Evolutionary conservation across 805 yeast species (phyloP), one percentile per base, ranked within the genome.

Genomic region (Kodamaea kakaduensis): DNA sequence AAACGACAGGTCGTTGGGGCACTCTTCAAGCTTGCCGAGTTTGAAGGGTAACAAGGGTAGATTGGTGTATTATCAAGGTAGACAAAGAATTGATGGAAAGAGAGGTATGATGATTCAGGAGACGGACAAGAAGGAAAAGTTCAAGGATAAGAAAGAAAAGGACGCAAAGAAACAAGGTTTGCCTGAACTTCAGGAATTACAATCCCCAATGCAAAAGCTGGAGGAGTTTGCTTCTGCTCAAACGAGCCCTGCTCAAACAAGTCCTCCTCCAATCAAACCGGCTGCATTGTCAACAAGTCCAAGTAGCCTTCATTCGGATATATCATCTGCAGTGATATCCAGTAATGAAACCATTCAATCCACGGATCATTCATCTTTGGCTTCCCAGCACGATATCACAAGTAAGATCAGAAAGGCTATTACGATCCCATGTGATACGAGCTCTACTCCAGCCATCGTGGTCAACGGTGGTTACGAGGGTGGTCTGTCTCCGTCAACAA

Each of bases 321-420:
- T 50, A 5, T 52, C 59, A n/a, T 52, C 61, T 4, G 50, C 60
- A 14, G 48, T 55, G 10, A 45, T 56, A 16, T 58, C 62, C 2
- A 46, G 52, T 14, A 52, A 40, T 33, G 58, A 56, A 8, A 55
- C 64, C 1, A 42, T 51, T 9, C 60, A 50, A 22, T 54, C 59
- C 5, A 57, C 65, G 3, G 63, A 58, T 27, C 56, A 53, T 39
- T 56, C 61, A 2, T 45, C 55, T 4, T 37, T 56, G 14, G 27
- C 42, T 3, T 51, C 54, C 12, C 56, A 48, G 14, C 41, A 37
- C 26, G 55, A 36, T 20, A 33, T 33, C 31, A 25, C 28, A 27
- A 37, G 33, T 17, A 35, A 43, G 29, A 18, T 34, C 13, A 37
- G 25, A 18, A 36, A 34, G 24, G 21, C 28, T 9, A 26, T 21